A percentile compares a stretch with the other conserved stretches of the same genome.
These are phyloP conservation scores for Cystobasidium onofrii DNA, from an alignment of 768 basidiomycete species.

Conservation along the genomic window DNA sequence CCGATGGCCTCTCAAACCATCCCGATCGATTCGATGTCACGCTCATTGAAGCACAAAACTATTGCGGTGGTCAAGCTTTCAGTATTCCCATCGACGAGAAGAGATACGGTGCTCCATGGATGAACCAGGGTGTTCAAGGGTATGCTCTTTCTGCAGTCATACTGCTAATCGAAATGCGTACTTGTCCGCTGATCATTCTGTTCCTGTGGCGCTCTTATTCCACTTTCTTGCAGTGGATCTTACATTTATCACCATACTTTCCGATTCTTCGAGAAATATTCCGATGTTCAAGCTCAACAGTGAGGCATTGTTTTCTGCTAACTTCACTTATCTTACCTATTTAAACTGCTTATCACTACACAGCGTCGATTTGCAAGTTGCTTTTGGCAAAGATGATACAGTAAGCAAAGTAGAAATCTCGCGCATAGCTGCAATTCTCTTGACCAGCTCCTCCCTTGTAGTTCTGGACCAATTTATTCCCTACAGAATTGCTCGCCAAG, in stretches of 20 bases:
- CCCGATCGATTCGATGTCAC: conserved; percentile 48
- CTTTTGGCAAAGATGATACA: conserved; percentile 49
- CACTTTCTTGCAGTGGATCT: conserved; percentile 29
- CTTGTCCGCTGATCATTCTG: background rate
- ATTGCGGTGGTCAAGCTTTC: conserved; percentile 50
- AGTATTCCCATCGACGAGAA: conserved; percentile 48
- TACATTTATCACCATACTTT: conserved; percentile 49
- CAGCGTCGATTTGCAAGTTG: conserved; percentile 49
- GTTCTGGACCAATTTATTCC: conserved; percentile 51
- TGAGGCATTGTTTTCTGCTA: conserved; percentile 32
- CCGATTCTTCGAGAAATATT: conserved; percentile 45
- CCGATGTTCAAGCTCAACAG: conserved; percentile 41
- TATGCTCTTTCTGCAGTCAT: background rate
- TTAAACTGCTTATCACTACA: background rate
- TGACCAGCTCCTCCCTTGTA: conserved; percentile 10
- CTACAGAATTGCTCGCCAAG: conserved; percentile 47
- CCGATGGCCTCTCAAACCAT: conserved; percentile 46
- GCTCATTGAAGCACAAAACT: conserved; percentile 46
- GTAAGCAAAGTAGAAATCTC: too few relatives aligned
- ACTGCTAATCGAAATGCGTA: background rate
- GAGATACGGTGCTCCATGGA: conserved; percentile 46
- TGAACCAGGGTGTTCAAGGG: conserved; percentile 50
- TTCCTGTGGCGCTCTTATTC: background rate
- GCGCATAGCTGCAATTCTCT: background rate
- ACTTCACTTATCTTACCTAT: background rate